Conservation (phyloP, 306 rosid species). For the Begonia fuchsioides region DNA sequence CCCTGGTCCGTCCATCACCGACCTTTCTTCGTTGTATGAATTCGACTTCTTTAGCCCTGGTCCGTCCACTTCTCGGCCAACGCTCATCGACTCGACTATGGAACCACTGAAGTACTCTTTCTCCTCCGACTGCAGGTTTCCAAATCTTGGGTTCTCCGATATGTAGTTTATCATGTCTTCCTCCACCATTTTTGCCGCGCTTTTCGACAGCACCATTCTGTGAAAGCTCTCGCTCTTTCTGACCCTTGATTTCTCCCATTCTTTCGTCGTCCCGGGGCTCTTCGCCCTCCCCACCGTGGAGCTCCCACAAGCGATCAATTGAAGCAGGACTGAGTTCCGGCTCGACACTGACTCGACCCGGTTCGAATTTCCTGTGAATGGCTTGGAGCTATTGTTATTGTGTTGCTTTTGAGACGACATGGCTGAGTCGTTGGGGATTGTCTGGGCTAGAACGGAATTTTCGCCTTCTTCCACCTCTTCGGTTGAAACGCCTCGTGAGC, state of each 20-base stretch:
- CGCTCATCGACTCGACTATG: conserved; percentile 47
- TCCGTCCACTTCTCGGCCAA: conserved; percentile 14
- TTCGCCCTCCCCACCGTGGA: conserved; percentile 32
- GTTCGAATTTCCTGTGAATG: conserved; percentile 9
- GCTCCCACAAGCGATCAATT: conserved; percentile 73
- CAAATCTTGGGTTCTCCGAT: conserved; percentile 71
- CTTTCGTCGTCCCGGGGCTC: conserved; percentile 12
- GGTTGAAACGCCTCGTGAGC: conserved; percentile 71
- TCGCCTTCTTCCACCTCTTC: conserved; percentile 34
- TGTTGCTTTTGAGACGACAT: conserved; percentile 3
- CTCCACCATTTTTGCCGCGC: conserved; percentile 18
- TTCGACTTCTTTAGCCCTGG: conserved; percentile 43
- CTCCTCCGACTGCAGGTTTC: conserved; percentile 57
- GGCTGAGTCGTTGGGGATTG: neutral
- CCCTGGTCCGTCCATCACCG: conserved; percentile 3
- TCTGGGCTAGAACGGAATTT: conserved; percentile 3
- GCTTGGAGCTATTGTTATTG: conserved; percentile 6
- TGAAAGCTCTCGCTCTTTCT: conserved; percentile 12
- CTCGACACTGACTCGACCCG: conserved; percentile 15
- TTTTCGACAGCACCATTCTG: conserved; percentile 18
- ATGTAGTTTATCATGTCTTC: conserved; percentile 40
- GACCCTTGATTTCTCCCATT: conserved; percentile 11
- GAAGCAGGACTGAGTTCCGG: conserved; percentile 53
- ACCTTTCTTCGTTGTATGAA: conserved; percentile 78
- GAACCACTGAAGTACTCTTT: conserved; percentile 88